phyloP scores from a whole-genome alignment of 2,329 filamentous ascomycete species.

The Colletotrichum sp. region DNA sequence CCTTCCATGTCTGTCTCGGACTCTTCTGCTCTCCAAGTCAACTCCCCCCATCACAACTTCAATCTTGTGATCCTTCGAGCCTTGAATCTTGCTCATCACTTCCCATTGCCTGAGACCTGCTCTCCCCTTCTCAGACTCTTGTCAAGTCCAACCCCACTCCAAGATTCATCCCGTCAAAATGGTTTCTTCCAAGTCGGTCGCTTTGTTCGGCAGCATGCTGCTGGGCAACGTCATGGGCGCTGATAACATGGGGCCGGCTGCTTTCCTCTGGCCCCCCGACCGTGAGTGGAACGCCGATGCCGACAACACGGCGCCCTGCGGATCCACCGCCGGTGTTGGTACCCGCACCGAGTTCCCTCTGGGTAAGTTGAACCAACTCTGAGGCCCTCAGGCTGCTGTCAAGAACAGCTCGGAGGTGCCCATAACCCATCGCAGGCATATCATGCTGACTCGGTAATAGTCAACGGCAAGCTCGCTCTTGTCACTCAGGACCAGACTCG shows the following conservation, averaged over 20 bases:
- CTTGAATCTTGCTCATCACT: background rate
- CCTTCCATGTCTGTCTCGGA: background rate
- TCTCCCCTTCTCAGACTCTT: background rate
- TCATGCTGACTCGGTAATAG: slow-evolving; percentile 32
- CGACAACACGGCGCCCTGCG: slow-evolving; percentile 64
- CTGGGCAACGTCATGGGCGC: slow-evolving; percentile 14
- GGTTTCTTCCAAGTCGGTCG: slow-evolving; percentile 18
- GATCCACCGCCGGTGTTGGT: slow-evolving; percentile 49
- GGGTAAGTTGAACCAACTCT: slow-evolving; percentile 35
- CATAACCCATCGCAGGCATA: background rate
- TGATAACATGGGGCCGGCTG: slow-evolving; percentile 56
- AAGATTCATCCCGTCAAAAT: slow-evolving; percentile 14
- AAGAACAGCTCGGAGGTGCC: background rate
- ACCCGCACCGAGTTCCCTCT: slow-evolving; percentile 64
- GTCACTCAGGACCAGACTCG: slow-evolving; percentile 63
- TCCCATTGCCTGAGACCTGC: background rate
- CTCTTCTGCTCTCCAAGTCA: background rate
- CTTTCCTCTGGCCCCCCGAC: slow-evolving; percentile 64
- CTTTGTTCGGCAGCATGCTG: slow-evolving; percentile 16
- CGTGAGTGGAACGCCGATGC: slow-evolving; percentile 57
- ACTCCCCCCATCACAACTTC: background rate
- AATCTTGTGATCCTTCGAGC: slow-evolving; percentile 11
- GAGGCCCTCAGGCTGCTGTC: background rate
- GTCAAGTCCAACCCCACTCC: background rate
- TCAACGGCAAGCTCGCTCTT: slow-evolving; percentile 58